phyloP scores from a whole-genome alignment of 1,284 basidiomycete species.

The Stygiomarasmius scandens region DNA sequence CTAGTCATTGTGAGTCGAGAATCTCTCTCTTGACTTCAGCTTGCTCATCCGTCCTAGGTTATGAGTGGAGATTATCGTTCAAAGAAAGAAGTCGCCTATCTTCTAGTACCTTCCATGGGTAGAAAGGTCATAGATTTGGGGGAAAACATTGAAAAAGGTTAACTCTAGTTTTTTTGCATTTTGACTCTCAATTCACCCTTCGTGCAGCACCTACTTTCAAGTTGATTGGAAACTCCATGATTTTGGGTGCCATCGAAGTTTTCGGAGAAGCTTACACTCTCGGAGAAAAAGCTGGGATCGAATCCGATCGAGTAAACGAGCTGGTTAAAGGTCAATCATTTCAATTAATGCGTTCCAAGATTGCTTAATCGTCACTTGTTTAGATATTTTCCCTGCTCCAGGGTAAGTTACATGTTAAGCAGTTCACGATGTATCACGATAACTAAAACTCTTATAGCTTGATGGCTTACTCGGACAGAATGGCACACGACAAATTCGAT shows the following conservation, averaged over 20 bases:
- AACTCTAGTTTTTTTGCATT: slow-evolving; percentile 1
- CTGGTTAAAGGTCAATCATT: slow-evolving; percentile 57
- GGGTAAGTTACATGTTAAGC: slow-evolving; percentile 35
- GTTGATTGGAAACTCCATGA: slow-evolving; percentile 75
- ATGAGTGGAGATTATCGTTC: slow-evolving; percentile 85
- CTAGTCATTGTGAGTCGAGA: slow-evolving; percentile 53
- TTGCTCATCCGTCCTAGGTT: slow-evolving; percentile 24
- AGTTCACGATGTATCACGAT: slow-evolving; percentile 9
- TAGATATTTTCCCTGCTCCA: slow-evolving; percentile 65
- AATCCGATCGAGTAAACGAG: slow-evolving; percentile 56
- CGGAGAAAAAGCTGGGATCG: slow-evolving; percentile 83
- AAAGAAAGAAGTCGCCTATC: slow-evolving; percentile 80
- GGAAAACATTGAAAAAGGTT: slow-evolving; percentile 78
- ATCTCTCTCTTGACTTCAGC: neutral
- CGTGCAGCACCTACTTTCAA: slow-evolving; percentile 74
- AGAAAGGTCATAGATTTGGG: slow-evolving; percentile 76
- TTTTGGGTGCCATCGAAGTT: slow-evolving; percentile 74
- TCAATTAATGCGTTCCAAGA: slow-evolving; percentile 10
- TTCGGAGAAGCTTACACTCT: slow-evolving; percentile 83
- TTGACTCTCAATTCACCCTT: neutral
- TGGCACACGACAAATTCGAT: slow-evolving; percentile 75
- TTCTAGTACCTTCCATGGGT: slow-evolving; percentile 79
- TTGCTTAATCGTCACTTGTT: slow-evolving; percentile 11
- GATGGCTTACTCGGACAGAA: slow-evolving; percentile 66
- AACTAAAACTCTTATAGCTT: slow-evolving; percentile 35